Conservation (phyloP, 495 filamentous ascomycete genomes). For the Penicillium goetzii region DNA sequence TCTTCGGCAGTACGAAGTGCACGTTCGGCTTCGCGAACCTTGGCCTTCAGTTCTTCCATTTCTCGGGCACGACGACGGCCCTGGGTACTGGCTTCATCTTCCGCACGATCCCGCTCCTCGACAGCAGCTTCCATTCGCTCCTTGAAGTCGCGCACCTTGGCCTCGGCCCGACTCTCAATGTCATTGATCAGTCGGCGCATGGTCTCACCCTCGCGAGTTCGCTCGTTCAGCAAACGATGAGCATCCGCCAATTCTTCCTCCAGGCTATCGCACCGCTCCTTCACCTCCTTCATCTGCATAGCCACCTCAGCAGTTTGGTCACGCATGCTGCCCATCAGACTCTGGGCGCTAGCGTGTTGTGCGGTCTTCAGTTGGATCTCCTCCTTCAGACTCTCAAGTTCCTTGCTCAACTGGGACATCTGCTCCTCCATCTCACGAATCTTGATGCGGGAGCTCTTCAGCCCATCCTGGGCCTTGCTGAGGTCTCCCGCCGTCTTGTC, state of each 20-base stretch:
- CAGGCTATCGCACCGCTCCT: conserved; percentile 78
- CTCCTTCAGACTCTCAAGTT: conserved; percentile 70
- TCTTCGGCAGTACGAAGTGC: conserved; percentile 68
- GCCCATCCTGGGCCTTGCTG: conserved; percentile 68
- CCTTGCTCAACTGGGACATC: conserved; percentile 62
- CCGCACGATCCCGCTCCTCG: conserved; percentile 89
- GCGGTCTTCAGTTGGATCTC: conserved; percentile 81
- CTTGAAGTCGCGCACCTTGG: conserved; percentile 83
- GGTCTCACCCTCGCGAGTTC: conserved; percentile 92
- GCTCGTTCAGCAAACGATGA: conserved; percentile 83
- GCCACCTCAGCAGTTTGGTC: conserved; percentile 86
- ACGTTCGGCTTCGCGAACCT: conserved; percentile 78
- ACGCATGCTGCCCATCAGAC: conserved; percentile 85
- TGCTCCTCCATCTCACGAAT: conserved; percentile 75
- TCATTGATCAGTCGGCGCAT: conserved; percentile 90
- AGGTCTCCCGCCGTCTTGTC: conserved; percentile 72
- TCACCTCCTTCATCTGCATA: conserved; percentile 91
- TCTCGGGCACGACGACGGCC: conserved; percentile 78
- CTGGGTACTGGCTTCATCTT: conserved; percentile 82
- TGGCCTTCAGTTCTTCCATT: conserved; percentile 80
- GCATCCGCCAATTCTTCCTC: conserved; percentile 92
- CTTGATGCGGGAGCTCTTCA: conserved; percentile 62
- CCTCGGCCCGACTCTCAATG: conserved; percentile 79
- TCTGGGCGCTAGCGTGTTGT: conserved; percentile 85
- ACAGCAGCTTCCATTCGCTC: conserved; percentile 84